Percentiles rank a stretch among this genome's conserved stretches.
These are phyloP conservation scores for Beta vulgaris DNA, from an alignment of 148 eudicot species.

Conservation along the genomic window DNA sequence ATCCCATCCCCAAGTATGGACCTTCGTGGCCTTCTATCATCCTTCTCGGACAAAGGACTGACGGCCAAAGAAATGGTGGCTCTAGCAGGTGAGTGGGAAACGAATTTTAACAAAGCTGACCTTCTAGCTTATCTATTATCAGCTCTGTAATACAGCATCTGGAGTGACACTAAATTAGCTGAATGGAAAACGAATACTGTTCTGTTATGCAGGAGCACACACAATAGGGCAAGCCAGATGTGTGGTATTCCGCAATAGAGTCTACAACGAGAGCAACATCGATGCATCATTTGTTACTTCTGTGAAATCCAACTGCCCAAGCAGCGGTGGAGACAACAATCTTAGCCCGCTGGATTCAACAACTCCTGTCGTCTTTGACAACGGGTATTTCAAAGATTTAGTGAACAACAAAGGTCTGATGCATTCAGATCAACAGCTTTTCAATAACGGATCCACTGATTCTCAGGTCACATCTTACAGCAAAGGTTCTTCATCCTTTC, in stretches of 20 bases:
- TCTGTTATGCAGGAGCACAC: slow-evolving; percentile 22
- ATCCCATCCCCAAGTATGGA: slow-evolving; percentile 46
- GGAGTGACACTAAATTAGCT: background rate
- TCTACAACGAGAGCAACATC: slow-evolving; percentile 24
- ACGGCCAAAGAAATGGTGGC: slow-evolving; percentile 51
- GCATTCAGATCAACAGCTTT: slow-evolving; percentile 23
- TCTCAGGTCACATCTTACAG: slow-evolving; percentile 44
- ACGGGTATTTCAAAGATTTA: slow-evolving; percentile 15
- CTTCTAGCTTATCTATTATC: background rate
- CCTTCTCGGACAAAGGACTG: slow-evolving; percentile 54
- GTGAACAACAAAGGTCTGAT: slow-evolving; percentile 18
- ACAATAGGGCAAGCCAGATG: slow-evolving; percentile 26
- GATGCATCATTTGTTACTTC: slow-evolving; percentile 12
- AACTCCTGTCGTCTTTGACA: slow-evolving; percentile 16
- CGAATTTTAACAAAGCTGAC: background rate
- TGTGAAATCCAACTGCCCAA: slow-evolving; percentile 22
- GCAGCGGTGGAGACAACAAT: slow-evolving; percentile 21
- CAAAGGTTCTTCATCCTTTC: slow-evolving; percentile 35
- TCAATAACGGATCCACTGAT: slow-evolving; percentile 31
- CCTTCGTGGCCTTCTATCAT: slow-evolving; percentile 37
- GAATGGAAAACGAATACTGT: background rate
- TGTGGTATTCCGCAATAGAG: slow-evolving; percentile 12
- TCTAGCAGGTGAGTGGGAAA: slow-evolving; percentile 41
- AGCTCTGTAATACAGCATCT: background rate
- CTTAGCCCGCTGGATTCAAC: slow-evolving; percentile 12